These are phyloP conservation scores for Mycena haematopus DNA, from an alignment of 768 basidiomycete species.

Conservation along the genomic window DNA sequence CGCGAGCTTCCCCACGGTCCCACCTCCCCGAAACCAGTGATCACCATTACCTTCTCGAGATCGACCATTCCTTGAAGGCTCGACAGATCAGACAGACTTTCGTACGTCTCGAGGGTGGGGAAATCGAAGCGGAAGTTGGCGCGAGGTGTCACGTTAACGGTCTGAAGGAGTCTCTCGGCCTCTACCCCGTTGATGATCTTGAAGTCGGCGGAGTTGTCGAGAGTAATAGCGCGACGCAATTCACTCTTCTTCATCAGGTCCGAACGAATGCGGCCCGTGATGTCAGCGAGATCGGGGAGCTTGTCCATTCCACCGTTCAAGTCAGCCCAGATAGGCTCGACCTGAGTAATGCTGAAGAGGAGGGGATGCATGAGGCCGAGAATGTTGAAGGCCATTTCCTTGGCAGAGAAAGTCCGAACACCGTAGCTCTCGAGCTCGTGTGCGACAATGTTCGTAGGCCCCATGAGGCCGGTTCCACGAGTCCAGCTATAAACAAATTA, in stretches of 20 bases:
- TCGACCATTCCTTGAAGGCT: conserved; percentile 90
- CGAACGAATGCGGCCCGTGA: conserved; percentile 85
- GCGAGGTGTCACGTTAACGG: conserved; percentile 90
- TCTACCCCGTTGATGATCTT: conserved; percentile 88
- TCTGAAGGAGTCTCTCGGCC: conserved; percentile 91
- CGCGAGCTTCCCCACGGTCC: conserved; percentile 98
- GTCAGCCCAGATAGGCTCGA: conserved; percentile 99
- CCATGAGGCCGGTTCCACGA: conserved; percentile 97
- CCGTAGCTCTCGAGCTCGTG: conserved; percentile 93
- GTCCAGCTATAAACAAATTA: conserved; percentile 74
- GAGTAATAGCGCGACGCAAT: conserved; percentile 89
- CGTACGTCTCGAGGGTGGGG: conserved; percentile 79
- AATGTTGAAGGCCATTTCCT: conserved; percentile 99
- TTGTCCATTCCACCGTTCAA: conserved; percentile 99
- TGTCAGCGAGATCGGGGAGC: conserved; percentile 91
- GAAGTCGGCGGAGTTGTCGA: conserved; percentile 96
- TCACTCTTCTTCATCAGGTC: conserved; percentile 87
- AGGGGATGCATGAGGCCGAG: conserved; percentile 99
- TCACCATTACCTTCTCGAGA: conserved; percentile 93
- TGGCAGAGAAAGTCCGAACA: conserved; percentile 97
- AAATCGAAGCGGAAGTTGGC: conserved; percentile 98
- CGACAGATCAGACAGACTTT: conserved; percentile 74
- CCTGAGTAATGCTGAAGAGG: conserved; percentile 98
- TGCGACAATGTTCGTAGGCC: conserved; percentile 91
- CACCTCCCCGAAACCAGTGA: conserved; percentile 97